Conservation (phyloP, 2,329 filamentous ascomycete genomes). For the Ophiostoma montium region DNA sequence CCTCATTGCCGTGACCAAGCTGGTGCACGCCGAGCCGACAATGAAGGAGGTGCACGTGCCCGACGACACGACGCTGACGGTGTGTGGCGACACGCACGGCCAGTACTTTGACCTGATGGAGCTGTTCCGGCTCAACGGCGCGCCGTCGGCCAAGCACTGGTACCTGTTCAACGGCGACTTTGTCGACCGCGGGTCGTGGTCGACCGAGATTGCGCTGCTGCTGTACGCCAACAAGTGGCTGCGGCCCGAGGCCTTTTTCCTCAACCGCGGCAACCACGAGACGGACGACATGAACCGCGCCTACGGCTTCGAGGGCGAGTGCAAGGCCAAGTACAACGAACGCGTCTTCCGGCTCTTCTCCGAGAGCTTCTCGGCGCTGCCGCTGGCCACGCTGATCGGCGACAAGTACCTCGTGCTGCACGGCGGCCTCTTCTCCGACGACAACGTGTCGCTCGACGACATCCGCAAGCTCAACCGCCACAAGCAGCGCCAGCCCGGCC, state of each 20-base stretch:
- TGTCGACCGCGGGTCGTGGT: slow-evolving; percentile 95
- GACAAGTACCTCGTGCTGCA: slow-evolving; percentile 85
- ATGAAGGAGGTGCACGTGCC: slow-evolving; percentile 90
- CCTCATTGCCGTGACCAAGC: slow-evolving; percentile 72
- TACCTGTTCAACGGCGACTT: slow-evolving; percentile 99
- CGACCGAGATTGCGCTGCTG: slow-evolving; percentile 85
- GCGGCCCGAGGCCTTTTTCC: slow-evolving; percentile 73
- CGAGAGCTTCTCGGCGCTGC: slow-evolving; percentile 89
- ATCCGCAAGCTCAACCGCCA: slow-evolving; percentile 45
- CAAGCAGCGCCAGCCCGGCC: slow-evolving; percentile 46
- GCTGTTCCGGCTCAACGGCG: slow-evolving; percentile 83
- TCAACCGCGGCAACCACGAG: slow-evolving; percentile 97
- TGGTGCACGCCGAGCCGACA: slow-evolving; percentile 84
- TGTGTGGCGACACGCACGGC: slow-evolving; percentile 94
- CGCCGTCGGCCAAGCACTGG: slow-evolving; percentile 70
- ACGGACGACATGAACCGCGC: slow-evolving; percentile 99
- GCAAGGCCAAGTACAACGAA: slow-evolving; percentile 95
- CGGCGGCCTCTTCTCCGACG: slow-evolving; percentile 89
- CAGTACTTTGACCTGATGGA: slow-evolving; percentile 98
- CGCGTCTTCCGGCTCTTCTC: slow-evolving; percentile 91
- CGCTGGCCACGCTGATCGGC: slow-evolving; percentile 82
- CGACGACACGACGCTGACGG: slow-evolving; percentile 66
- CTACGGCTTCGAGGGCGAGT: slow-evolving; percentile 97
- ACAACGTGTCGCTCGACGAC: slow-evolving; percentile 82
- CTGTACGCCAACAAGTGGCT: slow-evolving; percentile 97